Base-by-base conservation (phyloP, 495 filamentous ascomycete species). In the Podospora pseudopauciseta region DNA sequence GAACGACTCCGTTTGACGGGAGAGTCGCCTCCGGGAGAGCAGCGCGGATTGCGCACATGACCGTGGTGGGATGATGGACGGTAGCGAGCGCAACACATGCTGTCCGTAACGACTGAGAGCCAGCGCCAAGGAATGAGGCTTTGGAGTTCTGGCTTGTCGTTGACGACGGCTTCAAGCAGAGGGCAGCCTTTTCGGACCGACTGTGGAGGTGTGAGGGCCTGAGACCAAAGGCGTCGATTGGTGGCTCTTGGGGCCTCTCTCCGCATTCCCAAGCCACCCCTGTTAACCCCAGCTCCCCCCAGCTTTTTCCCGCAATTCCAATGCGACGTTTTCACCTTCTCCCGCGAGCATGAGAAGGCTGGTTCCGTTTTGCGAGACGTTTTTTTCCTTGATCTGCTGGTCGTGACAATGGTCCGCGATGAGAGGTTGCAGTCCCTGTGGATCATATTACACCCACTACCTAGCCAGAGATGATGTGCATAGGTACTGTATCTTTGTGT, bases 101-200 rank as follows among this genome's bases (percentile, higher is more conserved):
- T 13, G 2, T 18, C 39, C 15, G 9, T 70, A 60, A 64, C 64
- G 66, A 18, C 20, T 70, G 64, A 67, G 68, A 18, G 18, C 66
- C 53, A 67, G 68, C 60, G 64, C 60, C 66, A 71, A 66, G 63
- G 60, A 70, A 66, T 54, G 65, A 66, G 63, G 64, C 64, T 69
- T 60, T 49, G 16, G 55, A 20, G n/a, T 58, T 58, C 55, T 58
- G 55, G 55, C 23, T 49, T 18, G 55, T 26, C 15, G 55, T 26
- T 6, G 30, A 9, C 67, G 28, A 20, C 18, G 18, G 62, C 58
- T 23, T 44, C 7, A 49, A 57, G 32, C 23, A 20, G 62, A 44
- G 62, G 39, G 65, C 66, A 77, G 75, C 75, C 75, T 77, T 65
- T 68, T 77, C 75, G 75, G 75, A 57, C 75, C 75, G 74, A 77